These are phyloP conservation scores for Musa schizocarpa DNA, from an alignment of 176 grass and related monocot species.

Conservation along the genomic window DNA sequence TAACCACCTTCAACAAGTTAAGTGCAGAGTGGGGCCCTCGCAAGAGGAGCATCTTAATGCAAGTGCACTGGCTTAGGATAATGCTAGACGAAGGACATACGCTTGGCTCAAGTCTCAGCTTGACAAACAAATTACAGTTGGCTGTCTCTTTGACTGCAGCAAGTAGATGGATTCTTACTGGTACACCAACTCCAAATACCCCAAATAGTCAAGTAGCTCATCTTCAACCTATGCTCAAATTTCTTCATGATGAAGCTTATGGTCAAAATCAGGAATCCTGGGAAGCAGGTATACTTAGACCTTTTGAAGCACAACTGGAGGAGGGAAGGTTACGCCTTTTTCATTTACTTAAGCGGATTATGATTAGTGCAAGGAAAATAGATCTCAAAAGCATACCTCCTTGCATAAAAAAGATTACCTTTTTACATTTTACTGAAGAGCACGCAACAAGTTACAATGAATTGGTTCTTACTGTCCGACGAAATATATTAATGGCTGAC, in stretches of 20 bases:
- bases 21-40: conserved; percentile 74
- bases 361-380: conserved; percentile 94
- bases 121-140: conserved; percentile 97
- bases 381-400: conserved; percentile 86
- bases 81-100: conserved; percentile 99
- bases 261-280: conserved; percentile 76
- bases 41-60: conserved; percentile 77
- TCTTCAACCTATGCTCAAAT: conserved; percentile 93
- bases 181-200: conserved; percentile 90
- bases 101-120: conserved; percentile 70
- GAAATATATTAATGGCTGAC: conserved; percentile 96
- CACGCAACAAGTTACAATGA: conserved; percentile 95
- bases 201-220: conserved; percentile 87
- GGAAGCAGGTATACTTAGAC: conserved; percentile 67
- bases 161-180: conserved; percentile 93
- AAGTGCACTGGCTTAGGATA: conserved; percentile 90
- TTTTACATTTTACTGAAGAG: conserved; percentile 66
- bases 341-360: conserved; percentile 65
- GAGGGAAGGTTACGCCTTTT: conserved; percentile 58
- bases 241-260: conserved; percentile 89
- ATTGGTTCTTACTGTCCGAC: conserved; percentile 67
- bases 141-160: conserved; percentile 84
- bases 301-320: conserved; percentile 78
- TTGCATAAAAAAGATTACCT: conserved; percentile 75
- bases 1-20: conserved; percentile 89